These are phyloP conservation scores for Coemansia sp. DNA, from an alignment of 192 early-diverging fungal species.

Conservation along the genomic window DNA sequence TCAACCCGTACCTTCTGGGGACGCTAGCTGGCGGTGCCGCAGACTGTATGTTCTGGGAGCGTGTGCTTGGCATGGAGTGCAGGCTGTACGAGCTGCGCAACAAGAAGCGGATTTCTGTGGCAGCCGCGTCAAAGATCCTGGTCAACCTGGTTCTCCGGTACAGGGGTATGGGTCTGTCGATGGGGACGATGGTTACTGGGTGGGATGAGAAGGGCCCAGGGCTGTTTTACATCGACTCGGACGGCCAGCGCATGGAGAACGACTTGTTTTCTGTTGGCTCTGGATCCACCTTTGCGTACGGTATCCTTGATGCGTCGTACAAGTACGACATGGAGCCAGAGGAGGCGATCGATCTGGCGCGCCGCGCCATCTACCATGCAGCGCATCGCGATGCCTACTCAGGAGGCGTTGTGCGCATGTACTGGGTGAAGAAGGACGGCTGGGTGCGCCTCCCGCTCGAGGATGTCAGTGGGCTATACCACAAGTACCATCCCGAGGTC, in stretches of 20 bases:
- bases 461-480: conserved; percentile 87
- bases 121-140: conserved; percentile 95
- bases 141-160: conserved; percentile 97
- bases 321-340: conserved; percentile 73
- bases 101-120: conserved; percentile 98
- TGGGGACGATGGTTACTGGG: conserved; percentile 99
- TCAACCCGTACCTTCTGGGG: conserved; percentile 96
- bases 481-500: conserved; percentile 58
- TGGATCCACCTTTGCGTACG: conserved; percentile 98
- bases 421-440: conserved; percentile 88
- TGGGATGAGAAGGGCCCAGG: conserved; percentile 93
- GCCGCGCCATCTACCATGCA: conserved; percentile 93
- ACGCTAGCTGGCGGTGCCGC: conserved; percentile 99
- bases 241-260: conserved; percentile 83
- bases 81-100: conserved; percentile 94
- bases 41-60: conserved; percentile 98
- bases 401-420: conserved; percentile 87
- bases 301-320: conserved; percentile 91
- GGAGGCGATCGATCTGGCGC: conserved; percentile 90
- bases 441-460: conserved; percentile 84
- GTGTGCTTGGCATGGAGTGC: conserved; percentile 93
- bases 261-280: conserved; percentile 97
- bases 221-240: conserved; percentile 96
- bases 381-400: conserved; percentile 92
- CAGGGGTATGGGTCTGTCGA: conserved; percentile 98